Conservation (phyloP, 2,329 filamentous ascomycete species). For the Colletotrichum sp. region DNA sequence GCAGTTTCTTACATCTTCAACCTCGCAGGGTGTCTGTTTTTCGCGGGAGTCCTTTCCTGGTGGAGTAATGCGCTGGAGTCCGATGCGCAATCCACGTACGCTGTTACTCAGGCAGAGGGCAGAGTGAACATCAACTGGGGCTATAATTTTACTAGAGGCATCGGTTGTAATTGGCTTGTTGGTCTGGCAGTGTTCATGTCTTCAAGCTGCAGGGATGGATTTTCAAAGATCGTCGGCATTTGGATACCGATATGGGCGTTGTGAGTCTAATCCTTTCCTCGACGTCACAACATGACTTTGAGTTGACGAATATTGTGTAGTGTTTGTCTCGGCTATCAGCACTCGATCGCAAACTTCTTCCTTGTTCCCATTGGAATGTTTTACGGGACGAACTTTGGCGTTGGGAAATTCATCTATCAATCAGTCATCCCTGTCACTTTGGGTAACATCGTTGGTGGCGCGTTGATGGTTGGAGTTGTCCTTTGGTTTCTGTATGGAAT, state of each 20-base stretch:
- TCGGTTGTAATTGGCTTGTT: slow-evolving; percentile 3
- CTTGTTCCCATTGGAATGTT: slow-evolving; percentile 1
- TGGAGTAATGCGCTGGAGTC: neutral
- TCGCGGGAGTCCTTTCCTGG: neutral
- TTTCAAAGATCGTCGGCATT: slow-evolving; percentile 3
- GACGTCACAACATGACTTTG: neutral
- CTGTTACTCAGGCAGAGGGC: neutral
- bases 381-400: neutral
- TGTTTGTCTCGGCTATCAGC: neutral
- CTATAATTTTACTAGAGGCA: neutral
- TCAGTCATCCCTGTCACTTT: neutral
- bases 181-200: neutral
- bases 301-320: neutral
- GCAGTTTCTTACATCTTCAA: neutral
- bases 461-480: neutral
- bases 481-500: neutral
- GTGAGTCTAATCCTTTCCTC: neutral
- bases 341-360: neutral
- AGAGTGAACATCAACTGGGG: slow-evolving; percentile 4
- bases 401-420: neutral
- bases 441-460: neutral
- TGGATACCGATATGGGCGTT: slow-evolving; percentile 3
- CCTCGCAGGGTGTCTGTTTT: neutral
- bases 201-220: neutral
- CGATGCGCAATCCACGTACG: neutral